These are phyloP conservation scores for Starmerella lactis-condensi DNA, from an alignment of 805 yeast species.

Conservation along the genomic window DNA sequence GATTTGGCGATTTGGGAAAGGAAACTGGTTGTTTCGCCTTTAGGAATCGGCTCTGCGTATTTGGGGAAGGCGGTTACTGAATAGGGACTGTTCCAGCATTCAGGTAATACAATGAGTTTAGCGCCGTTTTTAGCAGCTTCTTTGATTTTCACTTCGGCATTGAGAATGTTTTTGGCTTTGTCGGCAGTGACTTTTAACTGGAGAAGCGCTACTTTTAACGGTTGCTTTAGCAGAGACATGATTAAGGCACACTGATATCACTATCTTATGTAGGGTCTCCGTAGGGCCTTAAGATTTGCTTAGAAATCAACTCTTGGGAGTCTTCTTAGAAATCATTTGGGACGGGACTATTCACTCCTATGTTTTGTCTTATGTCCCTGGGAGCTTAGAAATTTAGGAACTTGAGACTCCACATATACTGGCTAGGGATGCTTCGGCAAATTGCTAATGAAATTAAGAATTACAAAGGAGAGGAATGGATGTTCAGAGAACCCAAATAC, in stretches of 20 bases:
- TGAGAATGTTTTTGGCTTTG: conserved; percentile 55
- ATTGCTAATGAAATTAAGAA: too few species aligned
- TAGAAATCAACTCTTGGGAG: neutral
- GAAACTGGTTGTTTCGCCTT: conserved; percentile 42
- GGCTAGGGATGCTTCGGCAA: too few species aligned
- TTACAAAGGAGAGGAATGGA: conserved; percentile 15
- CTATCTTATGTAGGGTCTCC: neutral
- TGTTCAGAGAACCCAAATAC: conserved; percentile 8
- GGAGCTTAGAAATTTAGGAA: neutral
- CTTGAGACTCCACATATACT: too few species aligned
- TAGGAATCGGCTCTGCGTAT: conserved; percentile 74
- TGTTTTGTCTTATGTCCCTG: neutral
- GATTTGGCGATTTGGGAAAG: conserved; percentile 50
- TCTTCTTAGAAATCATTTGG: neutral
- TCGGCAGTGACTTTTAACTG: conserved; percentile 71
- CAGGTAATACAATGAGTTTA: conserved; percentile 74
- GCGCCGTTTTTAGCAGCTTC: conserved; percentile 49
- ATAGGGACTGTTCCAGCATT: conserved; percentile 92
- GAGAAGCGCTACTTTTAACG: conserved; percentile 61
- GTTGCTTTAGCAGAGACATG: conserved; percentile 27
- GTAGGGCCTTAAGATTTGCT: neutral
- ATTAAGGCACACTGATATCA: neutral
- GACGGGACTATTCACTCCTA: neutral
- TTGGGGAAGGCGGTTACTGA: conserved; percentile 69
- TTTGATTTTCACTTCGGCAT: conserved; percentile 44